These are phyloP conservation scores for Tulasnella sp. DNA, from an alignment of 768 basidiomycete genomes.

Conservation along the genomic window DNA sequence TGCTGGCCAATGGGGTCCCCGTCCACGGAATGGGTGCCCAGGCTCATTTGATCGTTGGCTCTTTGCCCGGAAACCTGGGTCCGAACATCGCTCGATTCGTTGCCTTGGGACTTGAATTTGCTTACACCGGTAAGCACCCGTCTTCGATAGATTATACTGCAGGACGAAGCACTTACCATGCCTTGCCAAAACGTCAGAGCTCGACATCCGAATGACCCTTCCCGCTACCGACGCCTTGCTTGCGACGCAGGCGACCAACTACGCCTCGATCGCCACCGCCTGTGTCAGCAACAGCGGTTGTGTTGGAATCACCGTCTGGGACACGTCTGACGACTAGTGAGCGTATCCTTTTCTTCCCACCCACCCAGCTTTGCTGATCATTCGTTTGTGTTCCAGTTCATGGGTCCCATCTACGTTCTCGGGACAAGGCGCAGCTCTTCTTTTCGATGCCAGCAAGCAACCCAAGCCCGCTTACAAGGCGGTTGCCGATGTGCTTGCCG, in stretches of 20 bases:
- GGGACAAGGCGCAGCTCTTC: constrained; percentile 33
- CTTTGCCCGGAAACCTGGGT: constrained; percentile 38
- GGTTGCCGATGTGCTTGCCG: constrained; percentile 18
- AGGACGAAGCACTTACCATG: not conserved
- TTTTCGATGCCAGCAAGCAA: constrained; percentile 29
- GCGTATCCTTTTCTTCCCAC: no score
- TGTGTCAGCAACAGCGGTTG: constrained; percentile 44
- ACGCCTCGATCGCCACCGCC: constrained; percentile 51
- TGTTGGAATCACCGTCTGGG: constrained; percentile 39
- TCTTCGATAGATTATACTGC: no score
- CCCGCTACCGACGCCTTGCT: constrained; percentile 51
- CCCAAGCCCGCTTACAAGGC: constrained; percentile 30
- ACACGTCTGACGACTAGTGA: not conserved
- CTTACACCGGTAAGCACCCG: constrained; percentile 45
- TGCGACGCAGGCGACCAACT: constrained; percentile 57
- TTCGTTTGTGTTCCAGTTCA: constrained; percentile 42
- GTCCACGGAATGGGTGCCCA: constrained; percentile 61
- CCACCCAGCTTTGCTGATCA: constrained; percentile 30
- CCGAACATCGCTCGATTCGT: constrained; percentile 52
- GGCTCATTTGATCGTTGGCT: constrained; percentile 26
- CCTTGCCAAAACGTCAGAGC: constrained; percentile 40
- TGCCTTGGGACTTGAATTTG: constrained; percentile 61
- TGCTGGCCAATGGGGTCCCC: constrained; percentile 49
- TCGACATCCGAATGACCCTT: constrained; percentile 60
- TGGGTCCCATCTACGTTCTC: constrained; percentile 40